Evolutionary conservation across 2,329 filamentous ascomycete species (phyloP).

Genomic region (Pseudogymnoascus sp.): DNA sequence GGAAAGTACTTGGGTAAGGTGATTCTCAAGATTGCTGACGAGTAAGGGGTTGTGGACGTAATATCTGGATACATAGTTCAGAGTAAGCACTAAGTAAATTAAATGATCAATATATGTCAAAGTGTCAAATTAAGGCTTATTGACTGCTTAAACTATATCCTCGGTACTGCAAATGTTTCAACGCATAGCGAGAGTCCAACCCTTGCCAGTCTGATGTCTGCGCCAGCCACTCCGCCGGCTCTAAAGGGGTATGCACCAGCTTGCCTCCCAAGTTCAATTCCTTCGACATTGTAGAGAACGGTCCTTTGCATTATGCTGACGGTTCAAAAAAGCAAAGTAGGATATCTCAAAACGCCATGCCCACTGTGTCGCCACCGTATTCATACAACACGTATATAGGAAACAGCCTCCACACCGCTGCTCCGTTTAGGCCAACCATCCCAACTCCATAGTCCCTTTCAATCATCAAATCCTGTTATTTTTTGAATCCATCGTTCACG

Average conservation of each 20-base stretch:
- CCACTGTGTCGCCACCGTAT: background rate
- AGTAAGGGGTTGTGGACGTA: background rate
- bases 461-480: constrained; percentile 4
- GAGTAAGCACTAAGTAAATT: background rate
- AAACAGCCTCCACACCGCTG: background rate
- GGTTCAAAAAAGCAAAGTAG: background rate
- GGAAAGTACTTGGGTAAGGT: constrained; percentile 69
- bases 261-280: background rate
- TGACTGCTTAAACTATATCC: background rate
- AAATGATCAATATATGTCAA: background rate
- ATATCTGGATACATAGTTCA: background rate
- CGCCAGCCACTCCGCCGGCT: background rate
- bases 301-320: background rate
- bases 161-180: background rate
- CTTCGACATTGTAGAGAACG: background rate
- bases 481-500: constrained; percentile 28
- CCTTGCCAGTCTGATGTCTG: background rate
- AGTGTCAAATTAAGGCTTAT: background rate
- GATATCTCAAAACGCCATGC: constrained; percentile 4
- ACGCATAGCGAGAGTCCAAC: background rate
- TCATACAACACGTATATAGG: background rate
- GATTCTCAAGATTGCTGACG: constrained; percentile 49
- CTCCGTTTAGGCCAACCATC: background rate
- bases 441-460: background rate
- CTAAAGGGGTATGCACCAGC: constrained; percentile 1